Evolutionary conservation across 2,329 filamentous ascomycete species (phyloP).

Genomic region (Macrophomina pseudophaseolina): DNA sequence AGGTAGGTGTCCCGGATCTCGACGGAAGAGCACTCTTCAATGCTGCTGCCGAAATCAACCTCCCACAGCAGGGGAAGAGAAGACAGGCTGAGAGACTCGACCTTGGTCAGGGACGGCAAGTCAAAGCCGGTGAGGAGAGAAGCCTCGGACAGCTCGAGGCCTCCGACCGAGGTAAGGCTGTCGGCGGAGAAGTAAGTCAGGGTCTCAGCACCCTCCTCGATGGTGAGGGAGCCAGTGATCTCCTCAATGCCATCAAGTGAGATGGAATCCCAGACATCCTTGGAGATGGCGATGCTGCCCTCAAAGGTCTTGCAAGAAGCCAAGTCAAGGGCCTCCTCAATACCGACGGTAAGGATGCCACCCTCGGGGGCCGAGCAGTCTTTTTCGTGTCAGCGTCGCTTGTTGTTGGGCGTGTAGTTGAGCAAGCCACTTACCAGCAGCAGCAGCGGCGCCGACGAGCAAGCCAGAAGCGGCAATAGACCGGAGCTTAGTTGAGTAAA

Average conservation of each 20-base stretch:
- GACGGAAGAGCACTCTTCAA: constrained; percentile 6
- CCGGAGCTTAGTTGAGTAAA: constrained; percentile 14
- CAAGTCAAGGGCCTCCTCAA: constrained; percentile 1
- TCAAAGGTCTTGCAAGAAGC: constrained; percentile 18
- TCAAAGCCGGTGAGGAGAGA: constrained; percentile 8
- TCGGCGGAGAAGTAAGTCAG: constrained; percentile 19
- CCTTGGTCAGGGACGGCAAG: constrained; percentile 11
- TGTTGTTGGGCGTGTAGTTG: neutral
- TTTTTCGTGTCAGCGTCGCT: neutral
- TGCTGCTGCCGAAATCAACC: constrained; percentile 13
- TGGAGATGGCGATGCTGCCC: constrained; percentile 11
- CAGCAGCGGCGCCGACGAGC: constrained; percentile 8
- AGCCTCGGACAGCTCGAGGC: constrained; percentile 8
- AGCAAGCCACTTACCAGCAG: constrained; percentile 4
- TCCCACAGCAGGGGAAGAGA: constrained; percentile 24
- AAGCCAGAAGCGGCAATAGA: constrained; percentile 22
- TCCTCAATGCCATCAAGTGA: constrained; percentile 17
- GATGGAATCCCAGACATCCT: constrained; percentile 35
- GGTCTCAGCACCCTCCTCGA: constrained; percentile 17
- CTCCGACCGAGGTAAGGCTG: constrained; percentile 4
- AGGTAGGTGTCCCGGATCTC: constrained; percentile 20
- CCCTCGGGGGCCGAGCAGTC: constrained; percentile 17
- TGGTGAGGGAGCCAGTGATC: constrained; percentile 18
- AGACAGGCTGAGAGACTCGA: constrained; percentile 15
- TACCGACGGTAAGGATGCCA: constrained; percentile 8